Percentiles rank a stretch among this genome's conserved stretches.
Evolutionary conservation across 2,329 filamentous ascomycete species (phyloP).

Genomic region (Herpotrichia juniperi): DNA sequence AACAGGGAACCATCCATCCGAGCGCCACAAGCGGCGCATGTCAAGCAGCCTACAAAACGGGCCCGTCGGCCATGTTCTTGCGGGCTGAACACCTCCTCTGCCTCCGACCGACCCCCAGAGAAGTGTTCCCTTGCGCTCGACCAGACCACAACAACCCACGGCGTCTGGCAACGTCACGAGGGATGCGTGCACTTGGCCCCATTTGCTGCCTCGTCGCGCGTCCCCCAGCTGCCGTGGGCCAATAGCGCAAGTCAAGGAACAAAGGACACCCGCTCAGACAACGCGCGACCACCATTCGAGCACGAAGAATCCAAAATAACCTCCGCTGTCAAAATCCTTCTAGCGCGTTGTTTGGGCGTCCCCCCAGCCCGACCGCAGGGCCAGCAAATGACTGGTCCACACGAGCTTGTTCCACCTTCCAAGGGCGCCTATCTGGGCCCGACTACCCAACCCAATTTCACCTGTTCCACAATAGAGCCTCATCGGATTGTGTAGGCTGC

Average conservation of each 20-base stretch:
- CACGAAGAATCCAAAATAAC: slow-evolving; percentile 36
- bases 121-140: slow-evolving; percentile 48
- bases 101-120: slow-evolving; percentile 37
- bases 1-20: slow-evolving; percentile 36
- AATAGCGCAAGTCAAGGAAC: slow-evolving; percentile 45
- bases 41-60: slow-evolving; percentile 39
- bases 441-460: slow-evolving; percentile 38
- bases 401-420: slow-evolving; percentile 36
- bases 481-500: slow-evolving; percentile 47
- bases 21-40: slow-evolving; percentile 23
- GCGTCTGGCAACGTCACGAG: slow-evolving; percentile 33
- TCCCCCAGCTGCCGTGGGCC: slow-evolving; percentile 31
- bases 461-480: slow-evolving; percentile 50
- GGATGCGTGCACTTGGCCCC: slow-evolving; percentile 16
- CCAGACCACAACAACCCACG: slow-evolving; percentile 26
- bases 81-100: slow-evolving; percentile 44
- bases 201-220: slow-evolving; percentile 26
- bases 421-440: slow-evolving; percentile 46
- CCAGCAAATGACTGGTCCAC: slow-evolving; percentile 47
- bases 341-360: slow-evolving; percentile 42
- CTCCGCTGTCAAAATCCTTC: slow-evolving; percentile 26
- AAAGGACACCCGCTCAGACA: slow-evolving; percentile 39
- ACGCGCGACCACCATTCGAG: slow-evolving; percentile 38
- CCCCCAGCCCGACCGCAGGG: slow-evolving; percentile 41
- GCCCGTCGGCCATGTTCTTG: slow-evolving; percentile 27